A percentile compares a stretch with the other conserved stretches of the same genome.
Evolutionary conservation across 2,329 filamentous ascomycete species (phyloP).

Genomic region (Alternaria sp.): DNA sequence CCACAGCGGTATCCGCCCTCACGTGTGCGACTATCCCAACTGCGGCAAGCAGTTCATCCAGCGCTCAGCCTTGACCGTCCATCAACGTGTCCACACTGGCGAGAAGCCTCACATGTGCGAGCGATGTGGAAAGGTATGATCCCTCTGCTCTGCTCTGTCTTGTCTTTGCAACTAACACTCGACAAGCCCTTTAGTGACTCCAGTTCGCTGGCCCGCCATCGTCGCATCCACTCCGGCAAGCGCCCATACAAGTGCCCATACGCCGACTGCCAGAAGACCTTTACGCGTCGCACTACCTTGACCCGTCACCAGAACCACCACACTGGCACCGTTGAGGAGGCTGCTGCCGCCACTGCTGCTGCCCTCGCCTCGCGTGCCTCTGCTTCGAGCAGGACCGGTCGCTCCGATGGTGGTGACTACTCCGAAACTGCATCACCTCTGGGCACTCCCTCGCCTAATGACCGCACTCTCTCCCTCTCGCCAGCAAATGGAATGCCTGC

Average conservation of each 20-base stretch:
- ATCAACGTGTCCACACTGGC: conserved; percentile 93
- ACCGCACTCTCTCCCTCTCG: conserved; percentile 80
- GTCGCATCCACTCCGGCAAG: conserved; percentile 94
- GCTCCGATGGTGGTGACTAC: conserved; percentile 74
- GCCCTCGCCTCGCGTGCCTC: conserved; percentile 71
- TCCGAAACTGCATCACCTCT: conserved; percentile 77
- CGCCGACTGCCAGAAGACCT: conserved; percentile 97
- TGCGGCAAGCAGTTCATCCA: conserved; percentile 99
- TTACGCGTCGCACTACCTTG: conserved; percentile 92
- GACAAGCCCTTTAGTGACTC: conserved; percentile 91
- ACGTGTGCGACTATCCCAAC: conserved; percentile 86
- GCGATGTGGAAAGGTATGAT: conserved; percentile 86
- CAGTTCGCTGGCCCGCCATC: conserved; percentile 89
- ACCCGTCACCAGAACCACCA: conserved; percentile 97
- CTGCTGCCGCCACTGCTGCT: conserved; percentile 85
- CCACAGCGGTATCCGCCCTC: conserved; percentile 87
- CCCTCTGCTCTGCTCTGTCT: not conserved
- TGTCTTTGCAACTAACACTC: conserved; percentile 33
- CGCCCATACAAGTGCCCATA: conserved; percentile 97
- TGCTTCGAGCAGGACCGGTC: conserved; percentile 60
- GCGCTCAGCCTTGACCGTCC: conserved; percentile 91
- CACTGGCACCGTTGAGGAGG: conserved; percentile 92
- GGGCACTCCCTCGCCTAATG: conserved; percentile 83
- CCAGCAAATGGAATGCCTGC: conserved; percentile 75
- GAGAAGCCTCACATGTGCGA: conserved; percentile 99